phyloP scores from a whole-genome alignment of 345 rosid genomes.

The Corchorus capsularis region DNA sequence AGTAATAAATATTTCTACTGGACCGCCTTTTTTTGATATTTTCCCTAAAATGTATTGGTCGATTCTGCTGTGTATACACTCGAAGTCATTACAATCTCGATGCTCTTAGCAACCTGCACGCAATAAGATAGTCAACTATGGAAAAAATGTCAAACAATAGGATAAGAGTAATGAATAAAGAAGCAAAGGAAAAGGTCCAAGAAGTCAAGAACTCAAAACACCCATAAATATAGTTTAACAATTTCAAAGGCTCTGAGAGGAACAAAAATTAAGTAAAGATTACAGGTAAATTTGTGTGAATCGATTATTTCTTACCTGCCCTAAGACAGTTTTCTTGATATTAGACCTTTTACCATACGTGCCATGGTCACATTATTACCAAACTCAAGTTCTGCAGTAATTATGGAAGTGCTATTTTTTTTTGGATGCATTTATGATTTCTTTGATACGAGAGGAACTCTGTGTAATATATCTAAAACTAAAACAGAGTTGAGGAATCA shows the following conservation, averaged over 20 bases:
- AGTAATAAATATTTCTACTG: too few relatives aligned
- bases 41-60: too few relatives aligned
- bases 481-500: slow-evolving; percentile 51
- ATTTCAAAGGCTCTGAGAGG: background rate
- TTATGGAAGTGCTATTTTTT: slow-evolving; percentile 84
- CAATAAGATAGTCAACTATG: slow-evolving; percentile 3
- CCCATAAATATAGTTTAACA: too few relatives aligned
- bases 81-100: slow-evolving; percentile 76
- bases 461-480: slow-evolving; percentile 98
- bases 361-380: slow-evolving; percentile 60
- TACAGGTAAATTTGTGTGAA: background rate
- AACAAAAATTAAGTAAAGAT: too few relatives aligned
- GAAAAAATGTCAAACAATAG: slow-evolving; percentile 29
- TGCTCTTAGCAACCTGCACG: slow-evolving; percentile 79
- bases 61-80: slow-evolving; percentile 22
- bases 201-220: too few relatives aligned
- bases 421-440: slow-evolving; percentile 94
- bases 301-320: slow-evolving; percentile 59
- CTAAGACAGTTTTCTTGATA: slow-evolving; percentile 80
- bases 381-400: slow-evolving; percentile 73
- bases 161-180: background rate
- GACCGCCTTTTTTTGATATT: too few relatives aligned
- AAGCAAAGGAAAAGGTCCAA: background rate
- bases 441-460: slow-evolving; percentile 99
- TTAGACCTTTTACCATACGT: slow-evolving; percentile 66